These are phyloP conservation scores for Amesomyces nigricolor DNA, from an alignment of 2,329 filamentous ascomycete genomes.

Conservation along the genomic window DNA sequence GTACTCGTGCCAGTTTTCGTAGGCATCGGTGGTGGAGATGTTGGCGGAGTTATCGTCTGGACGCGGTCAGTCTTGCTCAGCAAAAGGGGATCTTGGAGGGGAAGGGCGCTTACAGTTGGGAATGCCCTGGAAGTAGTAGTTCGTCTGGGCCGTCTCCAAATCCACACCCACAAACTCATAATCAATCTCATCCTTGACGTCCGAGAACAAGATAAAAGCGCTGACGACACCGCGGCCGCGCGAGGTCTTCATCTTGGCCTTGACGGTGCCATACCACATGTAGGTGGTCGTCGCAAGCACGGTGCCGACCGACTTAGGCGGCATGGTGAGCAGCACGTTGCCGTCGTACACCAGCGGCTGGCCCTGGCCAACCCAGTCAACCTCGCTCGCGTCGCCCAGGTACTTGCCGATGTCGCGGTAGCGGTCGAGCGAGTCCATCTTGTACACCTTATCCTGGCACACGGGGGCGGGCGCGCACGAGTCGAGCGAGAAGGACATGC, in stretches of 20 bases:
- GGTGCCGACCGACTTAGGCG: conserved; percentile 76
- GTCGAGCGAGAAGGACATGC: conserved; percentile 74
- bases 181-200: conserved; percentile 97
- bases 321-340: conserved; percentile 82
- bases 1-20: conserved; percentile 77
- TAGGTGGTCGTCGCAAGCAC: conserved; percentile 78
- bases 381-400: conserved; percentile 71
- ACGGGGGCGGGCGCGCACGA: conserved; percentile 80
- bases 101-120: conserved; percentile 64
- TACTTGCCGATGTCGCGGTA: conserved; percentile 72
- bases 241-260: conserved; percentile 76
- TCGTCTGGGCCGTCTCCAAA: conserved; percentile 74
- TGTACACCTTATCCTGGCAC: conserved; percentile 69
- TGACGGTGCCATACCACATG: conserved; percentile 95
- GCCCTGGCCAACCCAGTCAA: conserved; percentile 87
- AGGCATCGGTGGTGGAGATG: conserved; percentile 62
- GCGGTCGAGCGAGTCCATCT: conserved; percentile 65
- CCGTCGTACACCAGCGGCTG: conserved; percentile 62
- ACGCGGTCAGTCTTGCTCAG: neutral
- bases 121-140: conserved; percentile 95
- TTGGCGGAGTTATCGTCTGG: conserved; percentile 74
- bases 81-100: neutral
- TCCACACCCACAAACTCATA: conserved; percentile 89
- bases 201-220: conserved; percentile 90
- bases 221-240: conserved; percentile 88